phyloP scores from a whole-genome alignment of 306 rosid species.

The Cucurbita pepo region DNA sequence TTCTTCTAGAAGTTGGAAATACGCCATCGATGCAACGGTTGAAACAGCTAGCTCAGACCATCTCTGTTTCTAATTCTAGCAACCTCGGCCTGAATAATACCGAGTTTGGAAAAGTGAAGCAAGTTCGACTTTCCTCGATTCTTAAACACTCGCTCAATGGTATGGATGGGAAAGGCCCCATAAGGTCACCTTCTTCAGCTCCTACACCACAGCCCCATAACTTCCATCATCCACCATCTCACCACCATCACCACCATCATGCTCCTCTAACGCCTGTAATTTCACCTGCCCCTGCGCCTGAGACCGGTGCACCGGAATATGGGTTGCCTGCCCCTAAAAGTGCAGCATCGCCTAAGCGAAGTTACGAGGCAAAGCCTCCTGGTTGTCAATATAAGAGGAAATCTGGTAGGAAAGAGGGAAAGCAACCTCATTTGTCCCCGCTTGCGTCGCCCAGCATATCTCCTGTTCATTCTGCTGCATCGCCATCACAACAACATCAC shows the following conservation, averaged over 20 bases:
- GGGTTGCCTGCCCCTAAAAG: conserved; percentile 33
- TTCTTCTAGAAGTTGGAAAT: conserved; percentile 55
- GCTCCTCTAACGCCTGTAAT: conserved; percentile 31
- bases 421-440: conserved; percentile 31
- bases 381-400: conserved; percentile 33
- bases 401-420: conserved; percentile 22
- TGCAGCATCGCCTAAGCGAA: conserved; percentile 21
- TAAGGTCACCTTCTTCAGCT: conserved; percentile 51
- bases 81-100: conserved; percentile 85
- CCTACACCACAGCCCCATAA: conserved; percentile 37
- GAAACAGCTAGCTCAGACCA: conserved; percentile 79
- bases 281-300: conserved; percentile 35
- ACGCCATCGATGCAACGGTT: conserved; percentile 44
- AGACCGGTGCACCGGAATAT: conserved; percentile 12
- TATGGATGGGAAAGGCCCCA: conserved; percentile 25
- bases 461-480: conserved; percentile 18
- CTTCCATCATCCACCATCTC: conserved; percentile 31
- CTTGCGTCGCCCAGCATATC: conserved; percentile 27
- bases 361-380: conserved; percentile 45
- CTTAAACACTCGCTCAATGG: conserved; percentile 61
- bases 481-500: conserved; percentile 22
- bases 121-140: conserved; percentile 66
- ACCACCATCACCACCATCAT: conserved; percentile 28
- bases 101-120: conserved; percentile 80
- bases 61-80: conserved; percentile 48